Evolutionary conservation across 2,329 filamentous ascomycete species (phyloP), one percentile per base, ranked within the genome.

Genomic region (Hansfordia pulvinata): DNA sequence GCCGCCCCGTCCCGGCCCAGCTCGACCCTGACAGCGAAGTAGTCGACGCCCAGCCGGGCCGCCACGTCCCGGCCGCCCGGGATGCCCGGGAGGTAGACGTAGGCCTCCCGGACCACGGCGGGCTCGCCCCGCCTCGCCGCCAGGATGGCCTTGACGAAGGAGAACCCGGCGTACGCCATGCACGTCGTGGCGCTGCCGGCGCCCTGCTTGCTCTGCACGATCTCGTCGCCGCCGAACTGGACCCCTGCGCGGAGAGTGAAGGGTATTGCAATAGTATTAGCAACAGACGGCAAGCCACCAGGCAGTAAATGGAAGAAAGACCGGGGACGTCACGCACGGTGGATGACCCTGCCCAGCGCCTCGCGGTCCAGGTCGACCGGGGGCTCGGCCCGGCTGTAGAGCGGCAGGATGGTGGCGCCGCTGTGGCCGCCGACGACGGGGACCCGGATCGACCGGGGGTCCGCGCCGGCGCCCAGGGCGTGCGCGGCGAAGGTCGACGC

Each of bases 201-300:
- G 60, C 88, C 90, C 53, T 88, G 86, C 81, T 96, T 96, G 62
- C 90, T 88, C 76, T 94, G 73, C 64, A 96, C 88, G 43, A 96
- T 90, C 76, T 96, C 88, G 57, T 96, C 88, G 69, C 88, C 88
- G 59, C 90, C 88, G 57, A 96, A 96, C 68, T 96, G 88, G 50
- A 96, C 90, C 56, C 90, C 86, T 59, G 86, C 76, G 62, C 94
- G 66, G 48, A 96, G n/a, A n/a, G n/a, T n/a, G n/a, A n/a, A n/a
- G n/a, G n/a, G n/a, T n/a, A n/a, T n/a, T n/a, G n/a, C n/a, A n/a
- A n/a, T n/a, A n/a, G n/a, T n/a, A n/a, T n/a, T n/a, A n/a, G n/a
- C n/a, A n/a, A n/a, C n/a, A n/a, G n/a, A n/a, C n/a, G n/a, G n/a
- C n/a, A n/a, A n/a, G n/a, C n/a, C n/a, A n/a, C n/a, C n/a, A n/a